phyloP scores from a whole-genome alignment of 768 basidiomycete species.

The Phylloporus sp. region DNA sequence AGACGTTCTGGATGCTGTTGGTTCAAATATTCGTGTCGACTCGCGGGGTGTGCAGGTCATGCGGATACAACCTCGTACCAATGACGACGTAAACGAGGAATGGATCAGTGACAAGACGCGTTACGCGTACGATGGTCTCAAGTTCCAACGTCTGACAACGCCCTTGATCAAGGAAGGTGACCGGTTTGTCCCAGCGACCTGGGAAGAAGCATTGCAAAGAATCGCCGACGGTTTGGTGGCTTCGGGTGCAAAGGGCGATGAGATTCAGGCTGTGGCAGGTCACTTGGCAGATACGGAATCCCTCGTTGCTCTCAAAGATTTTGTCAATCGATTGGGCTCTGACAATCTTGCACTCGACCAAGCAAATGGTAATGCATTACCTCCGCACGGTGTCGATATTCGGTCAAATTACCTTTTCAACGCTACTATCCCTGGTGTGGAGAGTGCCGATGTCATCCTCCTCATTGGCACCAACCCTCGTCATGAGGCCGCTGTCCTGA shows the following conservation, averaged over 20 bases:
- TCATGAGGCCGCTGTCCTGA: constrained; percentile 95
- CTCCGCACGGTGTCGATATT: constrained; percentile 80
- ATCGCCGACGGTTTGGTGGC: constrained; percentile 73
- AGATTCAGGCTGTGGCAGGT: constrained; percentile 94
- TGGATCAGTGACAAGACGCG: constrained; percentile 99
- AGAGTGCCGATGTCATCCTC: constrained; percentile 87
- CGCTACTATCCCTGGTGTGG: constrained; percentile 84
- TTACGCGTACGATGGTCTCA: constrained; percentile 92
- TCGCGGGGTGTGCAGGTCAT: constrained; percentile 95
- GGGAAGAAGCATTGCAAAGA: constrained; percentile 83
- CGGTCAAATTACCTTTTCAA: constrained; percentile 98
- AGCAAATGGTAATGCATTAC: constrained; percentile 58
- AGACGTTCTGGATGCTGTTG: constrained; percentile 93
- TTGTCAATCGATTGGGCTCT: constrained; percentile 89
- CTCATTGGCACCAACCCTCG: constrained; percentile 95
- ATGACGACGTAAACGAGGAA: constrained; percentile 98
- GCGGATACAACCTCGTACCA: constrained; percentile 93
- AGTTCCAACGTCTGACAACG: constrained; percentile 90
- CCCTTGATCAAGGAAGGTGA: constrained; percentile 91
- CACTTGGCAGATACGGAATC: constrained; percentile 92
- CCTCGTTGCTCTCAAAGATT: constrained; percentile 89
- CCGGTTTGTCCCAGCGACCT: constrained; percentile 83
- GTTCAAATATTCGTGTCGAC: constrained; percentile 95
- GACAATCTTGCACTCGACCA: constrained; percentile 89
- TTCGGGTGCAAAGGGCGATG: constrained; percentile 83